A percentile compares a stretch with the other conserved stretches of the same genome.
phyloP scores from a whole-genome alignment of 2,329 filamentous ascomycete genomes.

The Colletotrichum sp. region DNA sequence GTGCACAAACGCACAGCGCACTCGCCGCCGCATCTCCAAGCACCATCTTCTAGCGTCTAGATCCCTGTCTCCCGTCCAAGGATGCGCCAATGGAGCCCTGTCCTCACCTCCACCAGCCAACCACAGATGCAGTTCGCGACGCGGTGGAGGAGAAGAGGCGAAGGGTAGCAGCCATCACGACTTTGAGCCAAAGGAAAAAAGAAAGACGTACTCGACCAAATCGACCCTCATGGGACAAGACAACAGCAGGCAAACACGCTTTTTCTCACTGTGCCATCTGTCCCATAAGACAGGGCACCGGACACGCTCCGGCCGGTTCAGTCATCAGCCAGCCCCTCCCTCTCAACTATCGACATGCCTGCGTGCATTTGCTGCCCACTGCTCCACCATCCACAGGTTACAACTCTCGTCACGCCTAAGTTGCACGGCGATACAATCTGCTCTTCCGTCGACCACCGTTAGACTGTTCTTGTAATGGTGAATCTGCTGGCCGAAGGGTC shows the following conservation, averaged over 20 bases:
- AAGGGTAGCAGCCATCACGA: conserved; percentile 12
- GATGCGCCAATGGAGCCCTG: conserved; percentile 6
- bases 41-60: neutral
- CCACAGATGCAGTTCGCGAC: neutral
- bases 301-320: neutral
- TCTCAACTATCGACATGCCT: neutral
- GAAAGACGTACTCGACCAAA: neutral
- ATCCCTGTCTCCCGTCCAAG: conserved; percentile 16
- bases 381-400: neutral
- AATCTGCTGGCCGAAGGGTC: neutral
- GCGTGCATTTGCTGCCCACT: neutral
- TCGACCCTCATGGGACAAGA: neutral
- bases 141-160: neutral
- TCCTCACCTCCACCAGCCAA: neutral
- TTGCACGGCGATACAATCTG: neutral
- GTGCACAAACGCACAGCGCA: neutral
- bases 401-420: neutral
- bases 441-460: neutral
- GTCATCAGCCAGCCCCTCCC: neutral
- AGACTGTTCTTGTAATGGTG: neutral
- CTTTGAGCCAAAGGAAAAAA: neutral
- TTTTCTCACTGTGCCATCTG: neutral
- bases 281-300: neutral
- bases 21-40: neutral
- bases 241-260: neutral